phyloP scores from a whole-genome alignment of 2,329 filamentous ascomycete genomes.

The Scleromitrula shiraiana region DNA sequence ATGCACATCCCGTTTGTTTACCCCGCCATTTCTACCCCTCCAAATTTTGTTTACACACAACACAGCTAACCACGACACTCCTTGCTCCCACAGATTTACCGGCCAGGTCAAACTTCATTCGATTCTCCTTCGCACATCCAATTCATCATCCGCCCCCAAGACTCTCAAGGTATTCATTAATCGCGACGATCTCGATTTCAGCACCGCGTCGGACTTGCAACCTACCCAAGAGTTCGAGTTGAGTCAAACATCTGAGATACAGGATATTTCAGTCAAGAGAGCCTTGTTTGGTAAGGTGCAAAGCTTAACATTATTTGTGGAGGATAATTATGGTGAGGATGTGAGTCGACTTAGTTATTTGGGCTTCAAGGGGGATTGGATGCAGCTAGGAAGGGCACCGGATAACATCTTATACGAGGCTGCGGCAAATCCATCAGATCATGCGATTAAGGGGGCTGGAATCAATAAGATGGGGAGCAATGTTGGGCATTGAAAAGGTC shows the following conservation, averaged over 20 bases:
- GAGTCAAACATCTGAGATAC: slow-evolving; percentile 69
- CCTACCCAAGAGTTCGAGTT: slow-evolving; percentile 73
- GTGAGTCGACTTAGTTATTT: slow-evolving; percentile 73
- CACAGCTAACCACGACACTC: background rate
- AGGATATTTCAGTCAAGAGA: slow-evolving; percentile 83
- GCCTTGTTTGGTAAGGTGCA: slow-evolving; percentile 83
- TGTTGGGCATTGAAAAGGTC: slow-evolving; percentile 36
- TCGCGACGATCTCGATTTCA: slow-evolving; percentile 79
- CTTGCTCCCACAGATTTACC: slow-evolving; percentile 58
- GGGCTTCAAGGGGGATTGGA: slow-evolving; percentile 92
- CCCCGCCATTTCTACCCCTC: slow-evolving; percentile 12
- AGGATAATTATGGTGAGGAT: slow-evolving; percentile 80
- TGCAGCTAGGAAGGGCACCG: slow-evolving; percentile 75
- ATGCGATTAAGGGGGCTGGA: slow-evolving; percentile 55
- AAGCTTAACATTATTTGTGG: slow-evolving; percentile 76
- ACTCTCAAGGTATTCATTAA: slow-evolving; percentile 87
- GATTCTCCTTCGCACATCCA: slow-evolving; percentile 74
- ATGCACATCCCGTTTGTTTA: slow-evolving; percentile 75
- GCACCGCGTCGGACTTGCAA: slow-evolving; percentile 57
- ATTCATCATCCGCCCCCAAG: slow-evolving; percentile 61
- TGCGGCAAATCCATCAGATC: slow-evolving; percentile 84
- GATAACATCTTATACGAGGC: slow-evolving; percentile 87
- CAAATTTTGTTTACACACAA: background rate
- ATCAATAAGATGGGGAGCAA: slow-evolving; percentile 48
- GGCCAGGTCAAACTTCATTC: slow-evolving; percentile 90